A percentile compares a stretch with the other conserved stretches of the same genome.
Conservation (phyloP, 1,139 yeast species). For the Zygotorulaspora mrakii region DNA sequence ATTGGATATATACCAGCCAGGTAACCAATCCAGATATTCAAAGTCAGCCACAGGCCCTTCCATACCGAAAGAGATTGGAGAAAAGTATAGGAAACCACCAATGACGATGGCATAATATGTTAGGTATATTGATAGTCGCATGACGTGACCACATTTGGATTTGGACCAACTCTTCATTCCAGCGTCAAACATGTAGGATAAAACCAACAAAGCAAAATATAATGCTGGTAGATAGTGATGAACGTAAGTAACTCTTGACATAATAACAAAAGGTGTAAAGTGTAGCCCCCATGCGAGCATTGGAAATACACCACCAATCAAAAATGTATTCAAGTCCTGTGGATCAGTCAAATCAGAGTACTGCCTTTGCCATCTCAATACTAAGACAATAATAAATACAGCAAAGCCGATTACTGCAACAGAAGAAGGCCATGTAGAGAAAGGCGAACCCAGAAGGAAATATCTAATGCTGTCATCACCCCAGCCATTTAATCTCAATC, state of each 20-base stretch:
- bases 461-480: constrained; percentile 73
- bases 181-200: constrained; percentile 70
- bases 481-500: constrained; percentile 97
- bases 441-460: constrained; percentile 88
- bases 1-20: constrained; percentile 61
- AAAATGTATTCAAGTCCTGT: constrained; percentile 42
- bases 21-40: constrained; percentile 69
- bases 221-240: constrained; percentile 97
- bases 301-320: constrained; percentile 86
- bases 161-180: constrained; percentile 44
- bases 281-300: constrained; percentile 95
- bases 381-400: constrained; percentile 49
- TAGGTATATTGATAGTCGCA: constrained; percentile 38
- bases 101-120: constrained; percentile 55
- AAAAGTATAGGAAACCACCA: constrained; percentile 67
- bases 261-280: constrained; percentile 80
- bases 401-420: constrained; percentile 64
- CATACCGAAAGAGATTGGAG: constrained; percentile 87
- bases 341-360: constrained; percentile 53
- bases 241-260: constrained; percentile 97
- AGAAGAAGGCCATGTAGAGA: constrained; percentile 91
- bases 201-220: constrained; percentile 85
- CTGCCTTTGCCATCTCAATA: constrained; percentile 95
- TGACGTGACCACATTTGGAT: constrained; percentile 32
- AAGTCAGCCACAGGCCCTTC: constrained; percentile 69